Base-by-base conservation (phyloP, 2,329 filamentous ascomycete species). In the Sphaerostilbella broomeana region DNA sequence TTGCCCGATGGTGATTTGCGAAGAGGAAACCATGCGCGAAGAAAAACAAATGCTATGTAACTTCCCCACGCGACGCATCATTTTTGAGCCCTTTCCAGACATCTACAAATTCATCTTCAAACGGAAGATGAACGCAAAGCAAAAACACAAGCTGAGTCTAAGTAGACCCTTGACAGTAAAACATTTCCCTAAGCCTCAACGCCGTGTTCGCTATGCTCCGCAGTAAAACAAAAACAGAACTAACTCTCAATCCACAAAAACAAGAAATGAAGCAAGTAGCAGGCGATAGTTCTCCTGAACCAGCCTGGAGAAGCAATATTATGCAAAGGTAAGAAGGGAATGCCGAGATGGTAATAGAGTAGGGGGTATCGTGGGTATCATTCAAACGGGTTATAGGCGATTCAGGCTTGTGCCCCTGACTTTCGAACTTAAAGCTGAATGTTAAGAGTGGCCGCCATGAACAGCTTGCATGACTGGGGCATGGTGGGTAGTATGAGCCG, bases 371-470 rank as follows among this genome's bases (percentile, higher is more conserved):
- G 17, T 34, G 47, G 54, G 55, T 56, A 59, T 56, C 51, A 54
- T 42, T 38, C 48, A 52, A 50, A 46, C 51, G 53, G 52, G 54
- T 9, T 20, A 22, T 17, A 27, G 17, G 22, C 6, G 25, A 31
- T 31, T 26, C 30, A 22, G 35, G 13, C 15, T 4, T 12, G 22
- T 26, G 32, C 15, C 31, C 31, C 31, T 31, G 12, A 21, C 16
- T 31, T 25, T 16, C 11, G 32, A 41, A 35, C 20, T 12, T 11
- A 17, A 17, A 30, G 19, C 25, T 11, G 19, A 37, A 33, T 44
- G 55, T 70, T 42, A 75, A 56, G 69, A 69, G 34, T 72, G 68
- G 27, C 72, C 72, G 48, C 68, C 75, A 46, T 73, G 69, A 25
- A 78, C 70, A 20, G 70, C 63, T 49, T 71, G 70, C 26, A 70